Evolutionary conservation across 768 basidiomycete genomes (phyloP).

Genomic region (Terana coerulea): DNA sequence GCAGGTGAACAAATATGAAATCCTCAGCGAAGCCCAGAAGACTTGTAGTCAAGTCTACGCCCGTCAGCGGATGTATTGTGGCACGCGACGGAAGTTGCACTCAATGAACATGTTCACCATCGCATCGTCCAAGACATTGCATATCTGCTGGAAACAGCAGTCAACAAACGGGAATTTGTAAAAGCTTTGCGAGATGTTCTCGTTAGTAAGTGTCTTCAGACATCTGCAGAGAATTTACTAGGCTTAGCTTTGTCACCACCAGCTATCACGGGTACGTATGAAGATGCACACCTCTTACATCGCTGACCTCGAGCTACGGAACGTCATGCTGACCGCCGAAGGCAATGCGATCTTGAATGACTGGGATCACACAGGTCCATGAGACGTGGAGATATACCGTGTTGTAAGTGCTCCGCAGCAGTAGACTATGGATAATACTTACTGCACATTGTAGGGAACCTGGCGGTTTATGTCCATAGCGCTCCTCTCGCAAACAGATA

Average conservation of each 20-base stretch:
- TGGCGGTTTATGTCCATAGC: slow-evolving; percentile 10
- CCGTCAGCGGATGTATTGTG: background rate
- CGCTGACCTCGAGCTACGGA: slow-evolving; percentile 6
- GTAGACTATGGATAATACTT: background rate
- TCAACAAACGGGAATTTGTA: slow-evolving; percentile 2
- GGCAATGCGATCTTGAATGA: slow-evolving; percentile 9
- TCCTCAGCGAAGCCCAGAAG: background rate
- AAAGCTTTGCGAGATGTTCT: slow-evolving; percentile 5
- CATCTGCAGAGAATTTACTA: background rate
- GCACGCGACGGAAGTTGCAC: background rate
- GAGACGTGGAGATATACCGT: background rate
- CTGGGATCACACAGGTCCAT: slow-evolving; percentile 8
- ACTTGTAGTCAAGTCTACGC: background rate
- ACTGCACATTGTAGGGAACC: slow-evolving; percentile 5
- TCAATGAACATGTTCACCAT: background rate
- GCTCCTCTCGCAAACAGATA: background rate
- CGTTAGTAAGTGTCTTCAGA: background rate
- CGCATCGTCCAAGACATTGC: slow-evolving; percentile 10
- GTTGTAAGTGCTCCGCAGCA: background rate
- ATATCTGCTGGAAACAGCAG: background rate
- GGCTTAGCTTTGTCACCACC: too few relatives aligned
- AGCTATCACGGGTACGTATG: background rate
- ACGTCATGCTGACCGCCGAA: slow-evolving; percentile 1
- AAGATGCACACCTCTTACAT: background rate
- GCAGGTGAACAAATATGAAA: too few relatives aligned